Percentiles rank a stretch among this genome's conserved stretches.
Evolutionary conservation across 257 asterid genomes (phyloP).

Genomic region (Solanum chaucha): DNA sequence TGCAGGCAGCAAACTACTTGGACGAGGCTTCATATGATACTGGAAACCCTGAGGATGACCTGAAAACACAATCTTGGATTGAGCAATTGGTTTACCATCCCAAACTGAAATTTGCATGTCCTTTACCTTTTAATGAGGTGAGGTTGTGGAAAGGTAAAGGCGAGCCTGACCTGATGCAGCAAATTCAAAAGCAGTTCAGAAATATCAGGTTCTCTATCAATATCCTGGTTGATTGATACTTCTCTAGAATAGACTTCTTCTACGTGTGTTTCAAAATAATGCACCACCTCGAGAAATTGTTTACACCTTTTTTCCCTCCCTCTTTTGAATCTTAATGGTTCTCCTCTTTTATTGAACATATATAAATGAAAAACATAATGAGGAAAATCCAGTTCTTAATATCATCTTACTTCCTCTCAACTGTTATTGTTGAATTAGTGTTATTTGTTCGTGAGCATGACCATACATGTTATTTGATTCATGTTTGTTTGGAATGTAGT

Average conservation of each 20-base stretch:
- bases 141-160: constrained; percentile 65
- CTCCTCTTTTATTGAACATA: not conserved
- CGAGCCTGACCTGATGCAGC: constrained; percentile 51
- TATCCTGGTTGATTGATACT: not conserved
- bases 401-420: not conserved
- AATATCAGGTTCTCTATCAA: constrained; percentile 42
- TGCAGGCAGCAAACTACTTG: constrained; percentile 54
- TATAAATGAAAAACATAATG: not conserved
- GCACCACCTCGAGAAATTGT: not conserved
- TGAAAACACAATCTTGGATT: constrained; percentile 31
- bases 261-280: not conserved
- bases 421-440: not conserved
- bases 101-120: constrained; percentile 45
- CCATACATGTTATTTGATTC: not conserved
- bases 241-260: not conserved
- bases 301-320: not conserved
- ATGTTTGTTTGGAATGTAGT: not conserved
- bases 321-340: not conserved
- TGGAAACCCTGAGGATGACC: constrained; percentile 47
- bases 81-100: constrained; percentile 33
- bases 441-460: not conserved
- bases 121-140: constrained; percentile 63
- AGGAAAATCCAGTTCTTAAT: not conserved
- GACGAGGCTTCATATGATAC: constrained; percentile 61
- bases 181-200: constrained; percentile 47